Conservation (phyloP, 768 basidiomycete genomes). For the Roridomyces roridus region DNA sequence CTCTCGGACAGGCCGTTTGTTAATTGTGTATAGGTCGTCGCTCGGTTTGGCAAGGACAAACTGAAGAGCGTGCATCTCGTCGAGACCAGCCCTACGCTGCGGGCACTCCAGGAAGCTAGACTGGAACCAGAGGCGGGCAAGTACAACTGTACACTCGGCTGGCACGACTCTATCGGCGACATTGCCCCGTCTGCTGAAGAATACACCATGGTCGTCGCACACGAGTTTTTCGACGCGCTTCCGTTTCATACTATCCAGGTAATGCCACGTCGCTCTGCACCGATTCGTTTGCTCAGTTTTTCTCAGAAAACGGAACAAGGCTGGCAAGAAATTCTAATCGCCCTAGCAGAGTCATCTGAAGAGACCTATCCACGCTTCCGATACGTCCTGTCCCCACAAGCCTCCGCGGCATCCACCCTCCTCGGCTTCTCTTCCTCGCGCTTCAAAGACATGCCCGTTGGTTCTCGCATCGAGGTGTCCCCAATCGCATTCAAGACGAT, state of each 20-base stretch:
- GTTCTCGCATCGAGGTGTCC: too few relatives aligned
- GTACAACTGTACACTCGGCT: slow-evolving; percentile 53
- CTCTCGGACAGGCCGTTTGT: neutral
- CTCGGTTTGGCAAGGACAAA: slow-evolving; percentile 49
- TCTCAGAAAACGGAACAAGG: slow-evolving; percentile 77
- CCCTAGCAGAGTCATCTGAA: too few relatives aligned
- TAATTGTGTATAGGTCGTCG: slow-evolving; percentile 49
- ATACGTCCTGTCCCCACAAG: slow-evolving; percentile 66
- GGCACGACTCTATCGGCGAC: slow-evolving; percentile 81
- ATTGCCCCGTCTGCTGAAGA: slow-evolving; percentile 52
- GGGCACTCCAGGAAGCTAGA: slow-evolving; percentile 61
- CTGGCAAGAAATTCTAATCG: too few relatives aligned
- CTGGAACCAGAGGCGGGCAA: slow-evolving; percentile 42
- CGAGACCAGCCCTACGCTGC: slow-evolving; percentile 79
- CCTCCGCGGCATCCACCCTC: too few relatives aligned
- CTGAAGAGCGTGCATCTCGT: slow-evolving; percentile 71
- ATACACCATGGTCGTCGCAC: slow-evolving; percentile 90
- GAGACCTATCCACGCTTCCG: slow-evolving; percentile 55
- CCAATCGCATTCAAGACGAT: slow-evolving; percentile 73
- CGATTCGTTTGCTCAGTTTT: neutral
- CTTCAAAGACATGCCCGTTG: slow-evolving; percentile 69
- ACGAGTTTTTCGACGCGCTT: slow-evolving; percentile 98
- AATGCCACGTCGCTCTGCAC: slow-evolving; percentile 20
- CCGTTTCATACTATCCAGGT: slow-evolving; percentile 92
- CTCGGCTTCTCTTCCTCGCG: slow-evolving; percentile 72